These are phyloP conservation scores for Diplodia sapinea DNA, from an alignment of 2,329 filamentous ascomycete genomes.

Conservation along the genomic window DNA sequence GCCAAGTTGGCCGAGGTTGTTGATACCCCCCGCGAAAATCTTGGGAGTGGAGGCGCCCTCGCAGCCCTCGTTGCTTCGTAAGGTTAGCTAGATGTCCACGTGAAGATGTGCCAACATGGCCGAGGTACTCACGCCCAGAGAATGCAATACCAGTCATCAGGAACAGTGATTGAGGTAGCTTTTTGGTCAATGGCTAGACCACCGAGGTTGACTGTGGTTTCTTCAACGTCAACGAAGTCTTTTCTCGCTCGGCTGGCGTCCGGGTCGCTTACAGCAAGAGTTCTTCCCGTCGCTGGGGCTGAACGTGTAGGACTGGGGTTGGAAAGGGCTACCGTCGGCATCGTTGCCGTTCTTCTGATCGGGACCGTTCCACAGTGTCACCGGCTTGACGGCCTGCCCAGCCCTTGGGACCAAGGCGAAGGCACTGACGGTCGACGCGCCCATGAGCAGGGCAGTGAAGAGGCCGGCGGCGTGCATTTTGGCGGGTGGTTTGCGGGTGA, in stretches of 20 bases:
- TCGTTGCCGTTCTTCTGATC: neutral
- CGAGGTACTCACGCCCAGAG: neutral
- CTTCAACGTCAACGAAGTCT: neutral
- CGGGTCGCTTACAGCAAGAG: conserved; percentile 1
- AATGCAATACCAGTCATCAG: neutral
- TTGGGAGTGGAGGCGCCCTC: neutral
- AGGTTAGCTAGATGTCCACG: neutral
- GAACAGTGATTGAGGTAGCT: neutral
- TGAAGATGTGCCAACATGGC: neutral
- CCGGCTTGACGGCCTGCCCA: too few species aligned
- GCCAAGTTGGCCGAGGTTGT: neutral
- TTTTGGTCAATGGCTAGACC: neutral
- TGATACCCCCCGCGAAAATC: neutral
- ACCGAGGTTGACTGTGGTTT: neutral
- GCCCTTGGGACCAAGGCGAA: neutral
- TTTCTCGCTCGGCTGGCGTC: neutral
- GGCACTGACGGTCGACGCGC: neutral
- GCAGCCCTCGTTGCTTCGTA: neutral
- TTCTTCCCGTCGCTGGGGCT: neutral
- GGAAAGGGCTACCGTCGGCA: neutral
- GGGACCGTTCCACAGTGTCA: neutral
- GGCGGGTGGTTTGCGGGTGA: neutral
- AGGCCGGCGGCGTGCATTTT: conserved; percentile 9
- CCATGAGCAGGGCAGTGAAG: neutral
- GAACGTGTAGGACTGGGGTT: neutral